Evolutionary conservation across 345 rosid species (phyloP).

Genomic region (Iberis pinnata): DNA sequence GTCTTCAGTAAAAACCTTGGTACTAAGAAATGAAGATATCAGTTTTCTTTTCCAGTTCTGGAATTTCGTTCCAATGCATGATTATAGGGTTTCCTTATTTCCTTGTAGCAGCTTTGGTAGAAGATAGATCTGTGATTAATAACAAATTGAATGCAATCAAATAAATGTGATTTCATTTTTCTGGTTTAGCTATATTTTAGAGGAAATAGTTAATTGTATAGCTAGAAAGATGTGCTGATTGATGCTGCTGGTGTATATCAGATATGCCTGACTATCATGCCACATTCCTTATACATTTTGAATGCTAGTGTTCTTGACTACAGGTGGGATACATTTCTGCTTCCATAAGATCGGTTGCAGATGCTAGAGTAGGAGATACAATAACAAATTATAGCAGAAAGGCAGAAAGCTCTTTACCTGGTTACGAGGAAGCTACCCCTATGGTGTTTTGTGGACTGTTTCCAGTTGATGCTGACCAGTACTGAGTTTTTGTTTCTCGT

Average conservation of each 20-base stretch:
- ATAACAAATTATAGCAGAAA: constrained; percentile 56
- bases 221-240: constrained; percentile 12
- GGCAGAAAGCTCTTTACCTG: constrained; percentile 78
- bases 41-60: background rate
- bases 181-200: constrained; percentile 10
- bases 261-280: constrained; percentile 2
- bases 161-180: background rate
- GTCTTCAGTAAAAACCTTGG: constrained; percentile 7
- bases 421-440: constrained; percentile 96
- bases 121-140: constrained; percentile 2
- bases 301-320: constrained; percentile 16
- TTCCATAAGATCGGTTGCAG: constrained; percentile 89
- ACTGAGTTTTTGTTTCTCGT: constrained; percentile 26
- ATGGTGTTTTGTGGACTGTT: constrained; percentile 98
- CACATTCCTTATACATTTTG: constrained; percentile 10
- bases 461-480: constrained; percentile 99
- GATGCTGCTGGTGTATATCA: constrained; percentile 10
- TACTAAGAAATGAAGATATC: constrained; percentile 11
- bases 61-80: constrained; percentile 4
- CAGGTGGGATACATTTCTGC: constrained; percentile 98
- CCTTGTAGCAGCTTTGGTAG: constrained; percentile 6
- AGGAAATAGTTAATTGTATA: background rate
- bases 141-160: background rate
- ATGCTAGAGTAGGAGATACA: constrained; percentile 98
- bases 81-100: constrained; percentile 9